A percentile compares a stretch with the other conserved stretches of the same genome.
Evolutionary conservation across 352 stramenopile genomes (phyloP).

Genomic region (Phytophthora rubi): DNA sequence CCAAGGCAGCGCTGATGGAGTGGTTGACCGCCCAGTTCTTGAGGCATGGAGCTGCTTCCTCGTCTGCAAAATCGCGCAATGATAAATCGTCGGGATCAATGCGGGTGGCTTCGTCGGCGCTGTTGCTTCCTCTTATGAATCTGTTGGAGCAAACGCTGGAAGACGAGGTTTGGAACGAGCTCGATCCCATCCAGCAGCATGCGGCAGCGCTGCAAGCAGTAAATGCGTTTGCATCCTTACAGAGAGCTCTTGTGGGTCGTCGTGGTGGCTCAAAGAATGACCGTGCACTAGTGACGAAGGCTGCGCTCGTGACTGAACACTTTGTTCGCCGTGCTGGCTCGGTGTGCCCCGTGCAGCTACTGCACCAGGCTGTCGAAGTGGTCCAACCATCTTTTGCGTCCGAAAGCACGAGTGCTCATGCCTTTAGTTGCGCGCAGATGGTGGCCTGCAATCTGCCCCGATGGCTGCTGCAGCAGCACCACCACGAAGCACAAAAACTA

Average conservation of each 20-base stretch:
- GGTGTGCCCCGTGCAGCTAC: conserved; percentile 46
- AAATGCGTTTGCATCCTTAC: conserved; percentile 54
- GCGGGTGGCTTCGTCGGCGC: conserved; percentile 21
- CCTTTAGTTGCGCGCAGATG: conserved; percentile 43
- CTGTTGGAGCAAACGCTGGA: conserved; percentile 41
- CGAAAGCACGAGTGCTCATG: not conserved
- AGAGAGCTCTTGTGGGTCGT: conserved; percentile 10
- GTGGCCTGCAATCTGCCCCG: conserved; percentile 39
- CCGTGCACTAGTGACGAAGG: conserved; percentile 21
- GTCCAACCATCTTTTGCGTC: conserved; percentile 6
- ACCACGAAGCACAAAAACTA: conserved; percentile 56
- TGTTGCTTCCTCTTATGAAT: conserved; percentile 49
- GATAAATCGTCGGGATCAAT: conserved; percentile 16
- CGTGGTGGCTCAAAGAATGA: conserved; percentile 21
- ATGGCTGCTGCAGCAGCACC: conserved; percentile 48
- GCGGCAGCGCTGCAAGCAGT: conserved; percentile 42
- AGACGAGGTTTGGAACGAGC: conserved; percentile 30
- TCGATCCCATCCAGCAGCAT: conserved; percentile 50
- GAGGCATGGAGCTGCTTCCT: conserved; percentile 21
- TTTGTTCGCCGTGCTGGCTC: conserved; percentile 41
- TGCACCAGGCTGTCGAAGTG: conserved; percentile 39
- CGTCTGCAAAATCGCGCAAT: conserved; percentile 4
- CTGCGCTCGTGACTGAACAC: conserved; percentile 33
- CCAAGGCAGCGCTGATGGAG: conserved; percentile 67
- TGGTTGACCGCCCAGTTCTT: conserved; percentile 62